Conservation (phyloP, 2,329 filamentous ascomycete species). For the Alternaria metachromatica region DNA sequence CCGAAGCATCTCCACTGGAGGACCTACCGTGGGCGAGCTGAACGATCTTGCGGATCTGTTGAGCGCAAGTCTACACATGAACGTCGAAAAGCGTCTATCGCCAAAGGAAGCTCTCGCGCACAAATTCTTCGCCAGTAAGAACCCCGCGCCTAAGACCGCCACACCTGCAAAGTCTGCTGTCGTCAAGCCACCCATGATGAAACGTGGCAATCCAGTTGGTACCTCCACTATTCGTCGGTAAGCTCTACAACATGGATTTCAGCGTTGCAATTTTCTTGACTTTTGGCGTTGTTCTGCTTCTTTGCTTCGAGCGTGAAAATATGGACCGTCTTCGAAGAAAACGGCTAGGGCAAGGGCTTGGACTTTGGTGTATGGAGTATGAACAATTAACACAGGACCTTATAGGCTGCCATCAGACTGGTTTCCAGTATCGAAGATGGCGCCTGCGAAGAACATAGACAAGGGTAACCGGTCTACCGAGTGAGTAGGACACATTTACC, state of each 20-base stretch:
- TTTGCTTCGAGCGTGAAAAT: not conserved
- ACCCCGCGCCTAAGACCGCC: conserved; percentile 19
- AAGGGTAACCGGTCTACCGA: not conserved
- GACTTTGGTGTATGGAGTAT: not conserved
- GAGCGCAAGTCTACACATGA: conserved; percentile 85
- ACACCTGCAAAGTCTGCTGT: conserved; percentile 29
- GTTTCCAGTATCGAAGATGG: not conserved
- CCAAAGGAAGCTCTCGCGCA: conserved; percentile 86
- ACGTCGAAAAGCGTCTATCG: conserved; percentile 90
- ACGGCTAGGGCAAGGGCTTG: not conserved
- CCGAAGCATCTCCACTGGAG: conserved; percentile 71
- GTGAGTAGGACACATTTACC: not conserved
- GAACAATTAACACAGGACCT: not conserved
- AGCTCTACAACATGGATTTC: conserved; percentile 7
- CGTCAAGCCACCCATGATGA: conserved; percentile 35
- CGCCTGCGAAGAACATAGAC: not conserved
- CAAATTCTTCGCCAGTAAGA: conserved; percentile 72
- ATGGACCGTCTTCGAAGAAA: not conserved
- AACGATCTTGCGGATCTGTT: conserved; percentile 85
- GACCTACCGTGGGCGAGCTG: conserved; percentile 73
- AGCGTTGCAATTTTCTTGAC: not conserved
- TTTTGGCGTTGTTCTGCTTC: conserved; percentile 2
- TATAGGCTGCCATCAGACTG: not conserved
- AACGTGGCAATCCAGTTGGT: conserved; percentile 22
- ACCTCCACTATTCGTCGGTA: conserved; percentile 24